These are phyloP conservation scores for Misopates orontium DNA, from an alignment of 257 asterid species.

Conservation along the genomic window DNA sequence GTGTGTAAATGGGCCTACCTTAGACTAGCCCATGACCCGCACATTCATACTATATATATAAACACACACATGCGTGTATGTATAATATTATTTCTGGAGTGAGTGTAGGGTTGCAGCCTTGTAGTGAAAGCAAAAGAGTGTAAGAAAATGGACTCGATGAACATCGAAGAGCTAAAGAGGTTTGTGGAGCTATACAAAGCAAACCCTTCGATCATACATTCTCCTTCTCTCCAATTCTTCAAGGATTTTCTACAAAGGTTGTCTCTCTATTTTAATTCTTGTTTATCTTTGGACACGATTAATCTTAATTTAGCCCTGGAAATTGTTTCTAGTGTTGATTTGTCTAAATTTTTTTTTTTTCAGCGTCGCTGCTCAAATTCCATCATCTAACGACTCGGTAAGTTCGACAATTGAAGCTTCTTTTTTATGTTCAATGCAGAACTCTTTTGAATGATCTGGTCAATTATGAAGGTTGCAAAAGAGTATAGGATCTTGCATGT, in stretches of 20 bases:
- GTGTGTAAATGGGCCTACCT: too few species aligned
- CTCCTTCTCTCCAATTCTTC: slow-evolving; percentile 59
- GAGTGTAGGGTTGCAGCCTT: too few species aligned
- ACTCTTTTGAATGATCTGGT: too few species aligned
- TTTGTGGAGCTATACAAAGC: slow-evolving; percentile 48
- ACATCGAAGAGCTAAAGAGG: slow-evolving; percentile 45
- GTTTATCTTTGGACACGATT: slow-evolving; percentile 1
- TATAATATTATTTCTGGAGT: too few species aligned
- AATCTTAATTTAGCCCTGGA: background rate
- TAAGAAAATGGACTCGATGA: slow-evolving; percentile 45
- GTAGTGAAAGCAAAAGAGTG: background rate
- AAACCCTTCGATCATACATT: slow-evolving; percentile 48
- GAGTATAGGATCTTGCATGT: too few species aligned
- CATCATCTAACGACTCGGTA: slow-evolving; percentile 49
- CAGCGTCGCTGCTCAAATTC: slow-evolving; percentile 66
- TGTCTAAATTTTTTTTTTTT: background rate
- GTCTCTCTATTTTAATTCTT: background rate
- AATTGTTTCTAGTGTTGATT: background rate
- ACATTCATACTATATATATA: too few species aligned
- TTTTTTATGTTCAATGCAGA: too few species aligned
- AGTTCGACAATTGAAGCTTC: slow-evolving; percentile 19
- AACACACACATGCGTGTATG: too few species aligned
- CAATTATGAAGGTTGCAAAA: too few species aligned
- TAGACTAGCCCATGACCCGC: too few species aligned
- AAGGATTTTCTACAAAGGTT: slow-evolving; percentile 67